phyloP scores from a whole-genome alignment of 2,329 filamentous ascomycete genomes.

The Macrophomina tecta region DNA sequence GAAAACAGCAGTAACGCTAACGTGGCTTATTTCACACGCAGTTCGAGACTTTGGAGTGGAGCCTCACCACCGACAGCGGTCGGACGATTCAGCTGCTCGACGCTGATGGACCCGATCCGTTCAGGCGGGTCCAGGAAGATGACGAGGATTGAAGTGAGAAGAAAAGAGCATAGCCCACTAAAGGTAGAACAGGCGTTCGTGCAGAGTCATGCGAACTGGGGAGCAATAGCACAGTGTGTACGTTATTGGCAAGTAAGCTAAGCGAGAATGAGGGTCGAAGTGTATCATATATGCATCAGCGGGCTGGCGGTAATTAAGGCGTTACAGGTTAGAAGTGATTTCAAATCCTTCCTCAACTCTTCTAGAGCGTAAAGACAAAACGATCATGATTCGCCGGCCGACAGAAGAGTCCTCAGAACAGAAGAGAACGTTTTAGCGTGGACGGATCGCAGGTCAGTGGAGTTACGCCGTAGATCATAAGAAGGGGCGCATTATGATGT shows the following conservation, averaged over 20 bases:
- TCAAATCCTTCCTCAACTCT: conserved; percentile 13
- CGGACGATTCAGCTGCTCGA: conserved; percentile 78
- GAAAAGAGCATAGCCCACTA: background rate
- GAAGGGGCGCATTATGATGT: conserved; percentile 1
- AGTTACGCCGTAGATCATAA: background rate
- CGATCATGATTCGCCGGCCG: background rate
- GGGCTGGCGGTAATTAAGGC: background rate
- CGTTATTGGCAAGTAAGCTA: background rate
- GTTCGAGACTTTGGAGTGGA: conserved; percentile 94
- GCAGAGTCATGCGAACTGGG: background rate
- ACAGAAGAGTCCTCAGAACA: background rate
- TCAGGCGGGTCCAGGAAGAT: conserved; percentile 46
- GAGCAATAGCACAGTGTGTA: background rate
- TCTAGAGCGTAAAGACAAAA: background rate
- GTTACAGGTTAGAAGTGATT: background rate
- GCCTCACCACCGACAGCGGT: conserved; percentile 71
- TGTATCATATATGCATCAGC: conserved; percentile 26
- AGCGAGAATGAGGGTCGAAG: background rate
- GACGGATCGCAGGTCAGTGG: background rate
- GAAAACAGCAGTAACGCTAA: background rate
- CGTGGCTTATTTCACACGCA: conserved; percentile 38
- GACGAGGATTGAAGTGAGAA: conserved; percentile 3
- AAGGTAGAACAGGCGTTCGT: conserved; percentile 8
- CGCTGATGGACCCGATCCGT: conserved; percentile 67
- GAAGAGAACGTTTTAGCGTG: conserved; percentile 10